Percentiles rank a stretch among this genome's conserved stretches.
These are phyloP conservation scores for Prunus yedoensis DNA, from an alignment of 331 rosid species.

Conservation along the genomic window DNA sequence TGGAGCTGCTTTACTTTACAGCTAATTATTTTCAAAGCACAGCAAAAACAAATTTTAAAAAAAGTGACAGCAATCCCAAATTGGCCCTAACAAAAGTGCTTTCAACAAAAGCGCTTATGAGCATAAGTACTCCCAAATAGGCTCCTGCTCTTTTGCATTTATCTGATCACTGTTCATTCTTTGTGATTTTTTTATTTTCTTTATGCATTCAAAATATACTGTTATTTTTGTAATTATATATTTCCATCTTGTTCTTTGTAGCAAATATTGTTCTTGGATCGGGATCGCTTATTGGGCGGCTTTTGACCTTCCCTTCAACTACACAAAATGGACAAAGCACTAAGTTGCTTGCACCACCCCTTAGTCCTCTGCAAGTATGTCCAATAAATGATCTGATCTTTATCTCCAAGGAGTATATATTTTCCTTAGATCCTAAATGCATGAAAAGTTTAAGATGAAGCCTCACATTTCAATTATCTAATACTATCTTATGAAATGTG, in stretches of 20 bases:
- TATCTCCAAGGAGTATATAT: not conserved
- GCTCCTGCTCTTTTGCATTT: not conserved
- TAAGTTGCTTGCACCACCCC: slow-evolving; percentile 46
- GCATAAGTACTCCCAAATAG: not conserved
- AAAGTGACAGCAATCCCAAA: too few relatives aligned
- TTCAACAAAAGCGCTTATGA: too few relatives aligned
- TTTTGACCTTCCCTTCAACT: slow-evolving; percentile 52
- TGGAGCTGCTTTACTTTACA: too few relatives aligned
- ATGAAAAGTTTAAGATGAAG: not conserved
- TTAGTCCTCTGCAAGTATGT: slow-evolving; percentile 75
- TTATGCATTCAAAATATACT: not conserved
- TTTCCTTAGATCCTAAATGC: not conserved
- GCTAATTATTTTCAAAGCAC: too few relatives aligned
- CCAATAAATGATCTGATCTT: slow-evolving; percentile 7
- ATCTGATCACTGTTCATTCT: not conserved
- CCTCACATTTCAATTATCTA: not conserved
- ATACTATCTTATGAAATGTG: not conserved
- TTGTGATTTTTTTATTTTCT: not conserved
- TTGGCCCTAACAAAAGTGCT: too few relatives aligned
- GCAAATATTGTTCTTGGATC: slow-evolving; percentile 72
- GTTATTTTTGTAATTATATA: not conserved
- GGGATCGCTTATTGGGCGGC: slow-evolving; percentile 66
- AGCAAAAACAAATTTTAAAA: too few relatives aligned
- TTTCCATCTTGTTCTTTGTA: slow-evolving; percentile 41
- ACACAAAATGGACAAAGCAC: slow-evolving; percentile 38